phyloP scores from a whole-genome alignment of 768 basidiomycete species.

The Leccinum disarticulatum region DNA sequence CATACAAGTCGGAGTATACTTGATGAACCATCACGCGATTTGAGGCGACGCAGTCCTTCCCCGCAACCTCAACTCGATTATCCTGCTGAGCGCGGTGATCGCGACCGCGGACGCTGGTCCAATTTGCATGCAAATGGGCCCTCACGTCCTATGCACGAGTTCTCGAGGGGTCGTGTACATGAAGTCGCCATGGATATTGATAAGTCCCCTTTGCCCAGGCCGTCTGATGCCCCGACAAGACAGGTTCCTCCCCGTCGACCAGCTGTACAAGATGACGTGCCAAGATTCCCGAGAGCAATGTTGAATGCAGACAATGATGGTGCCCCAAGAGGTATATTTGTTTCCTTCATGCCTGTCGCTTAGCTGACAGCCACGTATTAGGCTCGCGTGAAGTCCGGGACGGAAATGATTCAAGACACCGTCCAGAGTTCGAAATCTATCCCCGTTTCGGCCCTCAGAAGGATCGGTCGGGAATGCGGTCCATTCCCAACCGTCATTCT shows the following conservation, averaged over 20 bases:
- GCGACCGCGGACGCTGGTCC: conserved; percentile 18
- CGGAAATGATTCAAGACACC: conserved; percentile 18
- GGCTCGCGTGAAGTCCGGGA: conserved; percentile 24
- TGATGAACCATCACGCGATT: conserved; percentile 10
- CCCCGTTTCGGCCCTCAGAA: conserved; percentile 17
- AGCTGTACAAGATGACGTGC: conserved; percentile 26
- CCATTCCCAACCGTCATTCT: conserved; percentile 8
- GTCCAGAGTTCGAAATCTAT: conserved; percentile 12
- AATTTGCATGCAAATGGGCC: conserved; percentile 14
- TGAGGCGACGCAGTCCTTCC: conserved; percentile 16
- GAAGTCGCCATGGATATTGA: conserved; percentile 31
- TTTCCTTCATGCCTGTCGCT: not conserved
- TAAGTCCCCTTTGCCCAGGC: conserved; percentile 20
- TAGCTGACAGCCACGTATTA: conserved; percentile 1
- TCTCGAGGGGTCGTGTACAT: conserved; percentile 22
- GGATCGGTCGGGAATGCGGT: conserved; percentile 14
- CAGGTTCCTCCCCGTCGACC: conserved; percentile 18
- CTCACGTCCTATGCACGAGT: conserved; percentile 17
- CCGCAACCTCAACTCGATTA: conserved; percentile 6
- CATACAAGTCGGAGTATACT: not conserved
- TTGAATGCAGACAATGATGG: conserved; percentile 25
- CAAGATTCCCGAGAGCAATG: conserved; percentile 41
- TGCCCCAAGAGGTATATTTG: conserved; percentile 12
- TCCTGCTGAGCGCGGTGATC: conserved; percentile 14
- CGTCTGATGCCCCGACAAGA: conserved; percentile 18